These are phyloP conservation scores for Daldinia grandis DNA, from an alignment of 495 filamentous ascomycete species.

Conservation along the genomic window DNA sequence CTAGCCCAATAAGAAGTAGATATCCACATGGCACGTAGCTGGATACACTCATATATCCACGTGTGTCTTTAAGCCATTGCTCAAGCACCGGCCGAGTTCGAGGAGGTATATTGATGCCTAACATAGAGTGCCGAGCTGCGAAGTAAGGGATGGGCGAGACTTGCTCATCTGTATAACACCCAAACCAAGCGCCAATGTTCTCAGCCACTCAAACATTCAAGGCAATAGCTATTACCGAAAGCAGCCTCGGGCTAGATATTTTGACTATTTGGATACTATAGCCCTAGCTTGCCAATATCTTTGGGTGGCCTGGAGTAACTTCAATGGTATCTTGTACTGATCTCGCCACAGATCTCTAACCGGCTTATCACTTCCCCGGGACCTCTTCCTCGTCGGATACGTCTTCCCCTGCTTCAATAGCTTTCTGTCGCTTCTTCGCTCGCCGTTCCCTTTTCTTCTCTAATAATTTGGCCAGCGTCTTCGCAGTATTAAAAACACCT, in stretches of 20 bases:
- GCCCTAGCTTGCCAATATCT: background rate
- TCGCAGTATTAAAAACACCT: conserved; percentile 90
- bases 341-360: background rate
- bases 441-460: conserved; percentile 82
- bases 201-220: background rate
- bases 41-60: too few relatives aligned
- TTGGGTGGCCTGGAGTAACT: background rate
- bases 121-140: background rate
- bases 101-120: background rate
- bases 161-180: too few relatives aligned
- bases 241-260: background rate
- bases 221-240: background rate
- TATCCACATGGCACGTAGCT: too few relatives aligned
- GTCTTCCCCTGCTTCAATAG: conserved; percentile 75
- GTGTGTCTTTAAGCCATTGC: too few relatives aligned
- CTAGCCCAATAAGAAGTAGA: too few relatives aligned
- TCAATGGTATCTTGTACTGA: background rate
- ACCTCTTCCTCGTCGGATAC: conserved; percentile 70
- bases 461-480: conserved; percentile 79
- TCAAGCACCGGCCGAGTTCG: too few relatives aligned
- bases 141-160: background rate
- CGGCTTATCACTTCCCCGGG: conserved; percentile 2
- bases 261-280: background rate
- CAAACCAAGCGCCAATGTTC: background rate
- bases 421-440: conserved; percentile 71